Percentiles rank a stretch among this genome's conserved stretches.
These are phyloP conservation scores for Panaeolus cyanescens DNA, from an alignment of 768 basidiomycete genomes.

Conservation along the genomic window DNA sequence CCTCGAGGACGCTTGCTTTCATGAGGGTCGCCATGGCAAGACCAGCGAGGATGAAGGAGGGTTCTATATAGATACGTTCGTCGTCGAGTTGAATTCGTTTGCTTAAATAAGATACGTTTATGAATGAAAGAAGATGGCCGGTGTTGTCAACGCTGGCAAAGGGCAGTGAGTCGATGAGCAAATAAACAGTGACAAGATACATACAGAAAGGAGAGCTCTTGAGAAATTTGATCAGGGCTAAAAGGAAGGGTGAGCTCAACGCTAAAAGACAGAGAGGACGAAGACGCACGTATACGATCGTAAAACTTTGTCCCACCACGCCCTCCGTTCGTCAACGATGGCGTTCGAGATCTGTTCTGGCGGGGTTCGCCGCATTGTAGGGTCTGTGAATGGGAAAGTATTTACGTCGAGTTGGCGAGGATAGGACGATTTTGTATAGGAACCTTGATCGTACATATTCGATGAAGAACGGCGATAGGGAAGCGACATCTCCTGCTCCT, in stretches of 20 bases:
- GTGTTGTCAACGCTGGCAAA: constrained; percentile 58
- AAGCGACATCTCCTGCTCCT: constrained; percentile 30
- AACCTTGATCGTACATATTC: constrained; percentile 38
- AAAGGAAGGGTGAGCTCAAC: neutral
- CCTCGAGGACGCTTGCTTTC: constrained; percentile 69
- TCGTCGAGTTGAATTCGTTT: constrained; percentile 51
- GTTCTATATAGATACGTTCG: constrained; percentile 62
- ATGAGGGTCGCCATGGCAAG: constrained; percentile 74
- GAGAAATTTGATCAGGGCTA: constrained; percentile 20
- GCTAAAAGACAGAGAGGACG: neutral
- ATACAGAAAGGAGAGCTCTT: constrained; percentile 30
- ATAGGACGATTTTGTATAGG: constrained; percentile 36
- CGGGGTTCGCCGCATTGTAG: neutral
- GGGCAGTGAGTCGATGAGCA: neutral
- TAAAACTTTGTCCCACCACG: constrained; percentile 48
- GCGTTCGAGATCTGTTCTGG: constrained; percentile 3
- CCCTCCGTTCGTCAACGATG: constrained; percentile 26
- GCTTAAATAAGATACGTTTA: constrained; percentile 59
- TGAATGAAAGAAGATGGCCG: constrained; percentile 68
- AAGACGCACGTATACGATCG: constrained; percentile 37
- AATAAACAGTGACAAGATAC: constrained; percentile 8
- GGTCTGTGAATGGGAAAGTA: constrained; percentile 33
- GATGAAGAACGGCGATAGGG: constrained; percentile 29
- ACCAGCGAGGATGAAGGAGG: constrained; percentile 66
- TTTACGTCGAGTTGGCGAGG: constrained; percentile 40